These are phyloP conservation scores for Austroboletus novae-zelandiae DNA, from an alignment of 1,284 basidiomycete species.

Conservation along the genomic window DNA sequence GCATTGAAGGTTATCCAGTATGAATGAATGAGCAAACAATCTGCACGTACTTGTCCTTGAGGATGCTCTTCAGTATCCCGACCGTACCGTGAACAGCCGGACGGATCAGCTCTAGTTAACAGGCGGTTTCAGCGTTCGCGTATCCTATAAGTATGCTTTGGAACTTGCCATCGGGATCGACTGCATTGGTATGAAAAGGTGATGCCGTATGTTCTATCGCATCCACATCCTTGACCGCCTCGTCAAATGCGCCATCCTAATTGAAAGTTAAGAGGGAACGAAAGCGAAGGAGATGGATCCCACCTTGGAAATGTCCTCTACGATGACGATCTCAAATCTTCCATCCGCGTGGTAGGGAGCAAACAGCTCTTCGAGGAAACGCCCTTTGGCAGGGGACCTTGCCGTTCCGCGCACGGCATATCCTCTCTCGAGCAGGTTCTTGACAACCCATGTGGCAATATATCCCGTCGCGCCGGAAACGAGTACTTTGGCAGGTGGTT, in stretches of 20 bases:
- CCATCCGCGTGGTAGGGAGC: conserved; percentile 33
- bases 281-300: not conserved
- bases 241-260: conserved; percentile 61
- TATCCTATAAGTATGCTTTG: no score
- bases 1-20: not conserved
- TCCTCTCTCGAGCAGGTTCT: conserved; percentile 32
- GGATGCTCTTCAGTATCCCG: conserved; percentile 52
- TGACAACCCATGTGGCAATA: conserved; percentile 38
- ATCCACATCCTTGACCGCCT: conserved; percentile 62
- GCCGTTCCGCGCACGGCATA: conserved; percentile 51
- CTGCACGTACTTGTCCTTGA: conserved; percentile 45
- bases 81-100: conserved; percentile 51
- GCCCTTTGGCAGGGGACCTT: conserved; percentile 39
- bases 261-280: not conserved
- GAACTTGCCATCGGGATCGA: conserved; percentile 38
- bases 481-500: conserved; percentile 37
- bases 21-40: not conserved
- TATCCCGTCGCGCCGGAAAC: conserved; percentile 41
- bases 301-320: conserved; percentile 46
- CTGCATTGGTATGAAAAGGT: conserved; percentile 39
- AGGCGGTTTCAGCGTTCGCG: no score
- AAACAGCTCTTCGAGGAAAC: conserved; percentile 42
- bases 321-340: conserved; percentile 44
- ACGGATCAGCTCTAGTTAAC: no score
- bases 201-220: conserved; percentile 56